Evolutionary conservation across 129 eudicot species (phyloP), one percentile per base, ranked within the genome.

Genomic region (Centella asiatica): DNA sequence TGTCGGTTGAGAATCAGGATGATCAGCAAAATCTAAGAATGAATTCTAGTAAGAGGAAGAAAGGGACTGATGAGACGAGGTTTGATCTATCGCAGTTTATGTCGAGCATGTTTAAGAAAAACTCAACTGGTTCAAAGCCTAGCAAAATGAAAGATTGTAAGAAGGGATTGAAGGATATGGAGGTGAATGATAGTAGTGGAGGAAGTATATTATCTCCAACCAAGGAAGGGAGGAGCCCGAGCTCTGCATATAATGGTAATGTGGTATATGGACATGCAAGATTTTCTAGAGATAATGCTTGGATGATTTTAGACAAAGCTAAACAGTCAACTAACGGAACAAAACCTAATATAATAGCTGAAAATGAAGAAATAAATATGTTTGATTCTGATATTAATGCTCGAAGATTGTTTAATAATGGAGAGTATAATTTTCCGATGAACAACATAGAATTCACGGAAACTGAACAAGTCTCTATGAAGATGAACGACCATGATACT

Each of bases 31-130:
- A 6, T 32, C 44, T 37, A 7, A 67, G 39, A 76, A 77, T 68
- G 57, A 82, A 84, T 64, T 60, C 73, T 2, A 60, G 52, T 60
- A 80, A 77, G 82, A 66, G 61, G 28, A 81, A 62, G 74, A 81
- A 79, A 62, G 85, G 77, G 71, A 69, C 4, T n/a, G 79, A 77
- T 4, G 66, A 75, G 44, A 77, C 56, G 40, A 73, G 76, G 62
- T 80, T 80, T 37, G 65, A 76, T 71, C 46, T 87, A 39, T 75
- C 75, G 10, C 80, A 60, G 61, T 69, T 76, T 67, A 50, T 80
- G 39, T 66, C 27, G 39, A 69, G 87, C 47, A 45, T 79, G 19
- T 71, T 90, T 19, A 53, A 44, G 72, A 76, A 70, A 60, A 78
- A 63, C 42, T 62, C 72, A 15, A 58, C 47, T 44, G 78, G 73